Percentiles rank a stretch among this genome's conserved stretches.
Conservation (phyloP, 192 early-diverging fungal genomes). For the Martensiomyces pterosporus region DNA sequence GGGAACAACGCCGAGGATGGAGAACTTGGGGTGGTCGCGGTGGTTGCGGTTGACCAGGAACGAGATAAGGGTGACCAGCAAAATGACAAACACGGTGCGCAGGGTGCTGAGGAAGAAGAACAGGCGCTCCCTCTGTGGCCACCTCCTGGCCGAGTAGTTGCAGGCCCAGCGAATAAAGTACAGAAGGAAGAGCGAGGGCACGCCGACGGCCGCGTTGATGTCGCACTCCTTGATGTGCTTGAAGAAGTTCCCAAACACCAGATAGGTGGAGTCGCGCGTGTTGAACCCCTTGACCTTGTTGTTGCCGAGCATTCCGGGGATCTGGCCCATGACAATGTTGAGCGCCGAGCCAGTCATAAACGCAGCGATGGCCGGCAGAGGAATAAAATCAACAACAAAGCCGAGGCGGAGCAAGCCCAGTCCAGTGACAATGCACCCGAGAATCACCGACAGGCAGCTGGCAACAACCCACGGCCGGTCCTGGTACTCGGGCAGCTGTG, state of each 20-base stretch:
- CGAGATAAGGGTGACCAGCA: slow-evolving; percentile 70
- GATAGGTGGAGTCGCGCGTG: slow-evolving; percentile 66
- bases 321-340: slow-evolving; percentile 76
- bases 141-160: slow-evolving; percentile 35
- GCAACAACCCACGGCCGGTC: slow-evolving; percentile 53
- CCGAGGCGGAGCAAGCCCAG: slow-evolving; percentile 82
- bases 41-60: slow-evolving; percentile 61
- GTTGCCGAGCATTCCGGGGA: slow-evolving; percentile 77
- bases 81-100: slow-evolving; percentile 70
- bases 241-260: slow-evolving; percentile 71
- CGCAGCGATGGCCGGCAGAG: slow-evolving; percentile 74
- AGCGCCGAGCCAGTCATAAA: slow-evolving; percentile 84
- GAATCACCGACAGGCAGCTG: slow-evolving; percentile 62
- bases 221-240: slow-evolving; percentile 48
- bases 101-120: slow-evolving; percentile 67
- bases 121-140: slow-evolving; percentile 42
- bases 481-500: slow-evolving; percentile 45
- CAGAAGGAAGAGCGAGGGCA: slow-evolving; percentile 48
- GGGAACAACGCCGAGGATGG: slow-evolving; percentile 69
- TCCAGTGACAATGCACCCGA: slow-evolving; percentile 65
- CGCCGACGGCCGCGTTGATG: slow-evolving; percentile 43
- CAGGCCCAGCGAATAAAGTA: slow-evolving; percentile 40
- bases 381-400: slow-evolving; percentile 83
- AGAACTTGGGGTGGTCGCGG: slow-evolving; percentile 47
- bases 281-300: slow-evolving; percentile 56